phyloP scores from a whole-genome alignment of 192 early-diverging fungal species.

The Geosiphon pyriformis region DNA sequence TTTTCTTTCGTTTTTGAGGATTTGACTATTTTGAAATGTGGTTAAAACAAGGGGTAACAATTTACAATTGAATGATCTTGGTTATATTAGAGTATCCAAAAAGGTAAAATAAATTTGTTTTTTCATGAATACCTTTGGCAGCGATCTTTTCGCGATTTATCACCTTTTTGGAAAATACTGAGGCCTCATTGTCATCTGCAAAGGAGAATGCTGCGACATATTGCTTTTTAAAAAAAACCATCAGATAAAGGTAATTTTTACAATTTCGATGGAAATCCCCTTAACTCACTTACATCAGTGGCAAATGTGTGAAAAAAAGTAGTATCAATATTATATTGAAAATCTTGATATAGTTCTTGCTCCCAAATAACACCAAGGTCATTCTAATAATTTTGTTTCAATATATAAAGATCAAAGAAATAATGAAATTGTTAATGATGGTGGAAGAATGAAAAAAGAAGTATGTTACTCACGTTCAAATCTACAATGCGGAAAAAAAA shows the following conservation, averaged over 20 bases:
- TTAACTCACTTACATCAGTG: slow-evolving; percentile 48
- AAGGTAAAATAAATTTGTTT: not conserved
- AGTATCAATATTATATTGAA: slow-evolving; percentile 56
- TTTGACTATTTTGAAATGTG: no score
- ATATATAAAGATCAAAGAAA: slow-evolving; percentile 2
- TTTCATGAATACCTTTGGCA: slow-evolving; percentile 24
- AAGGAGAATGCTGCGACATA: slow-evolving; percentile 68
- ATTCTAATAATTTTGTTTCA: slow-evolving; percentile 23
- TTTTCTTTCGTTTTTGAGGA: slow-evolving; percentile 31
- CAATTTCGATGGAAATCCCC: no score
- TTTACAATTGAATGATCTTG: slow-evolving; percentile 10
- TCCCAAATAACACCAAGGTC: slow-evolving; percentile 68
- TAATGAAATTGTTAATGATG: not conserved
- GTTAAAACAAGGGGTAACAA: not conserved
- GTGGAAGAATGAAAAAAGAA: not conserved
- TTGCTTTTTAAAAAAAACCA: slow-evolving; percentile 29
- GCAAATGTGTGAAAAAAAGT: slow-evolving; percentile 70
- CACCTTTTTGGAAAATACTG: slow-evolving; percentile 61
- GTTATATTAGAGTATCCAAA: no score
- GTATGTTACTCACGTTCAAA: slow-evolving; percentile 37
- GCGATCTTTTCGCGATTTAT: slow-evolving; percentile 40
- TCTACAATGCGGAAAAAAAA: slow-evolving; percentile 71
- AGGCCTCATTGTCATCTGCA: slow-evolving; percentile 60
- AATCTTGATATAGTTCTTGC: slow-evolving; percentile 71
- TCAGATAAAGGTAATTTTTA: no score